A percentile compares a stretch with the other conserved stretches of the same genome.
Conservation (phyloP, 2,329 filamentous ascomycete genomes). For the Epichloe typhina region DNA sequence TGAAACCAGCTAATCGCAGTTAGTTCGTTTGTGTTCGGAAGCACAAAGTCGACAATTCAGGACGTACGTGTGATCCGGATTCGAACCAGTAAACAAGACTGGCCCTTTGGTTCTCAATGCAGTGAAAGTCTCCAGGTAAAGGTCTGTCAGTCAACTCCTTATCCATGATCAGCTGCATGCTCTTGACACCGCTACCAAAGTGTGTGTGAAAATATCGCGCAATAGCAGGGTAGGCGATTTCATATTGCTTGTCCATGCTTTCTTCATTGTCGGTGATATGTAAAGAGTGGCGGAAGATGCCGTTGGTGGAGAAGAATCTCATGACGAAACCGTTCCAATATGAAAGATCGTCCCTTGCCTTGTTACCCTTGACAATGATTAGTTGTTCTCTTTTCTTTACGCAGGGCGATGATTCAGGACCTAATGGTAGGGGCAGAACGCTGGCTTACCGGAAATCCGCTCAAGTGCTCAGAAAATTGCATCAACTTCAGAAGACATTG, state of each 20-base stretch:
- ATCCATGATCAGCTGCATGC: constrained; percentile 76
- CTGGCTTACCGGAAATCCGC: constrained; percentile 38
- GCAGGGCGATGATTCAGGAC: too few species aligned
- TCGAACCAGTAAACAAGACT: constrained; percentile 85
- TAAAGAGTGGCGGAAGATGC: constrained; percentile 64
- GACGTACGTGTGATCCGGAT: constrained; percentile 64
- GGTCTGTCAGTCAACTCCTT: constrained; percentile 42
- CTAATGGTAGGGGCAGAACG: neutral
- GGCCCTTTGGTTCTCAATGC: constrained; percentile 62
- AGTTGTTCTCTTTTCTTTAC: neutral
- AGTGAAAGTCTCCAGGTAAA: constrained; percentile 50
- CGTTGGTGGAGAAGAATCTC: constrained; percentile 66
- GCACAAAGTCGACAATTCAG: neutral
- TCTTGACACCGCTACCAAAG: constrained; percentile 74
- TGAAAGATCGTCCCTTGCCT: constrained; percentile 52
- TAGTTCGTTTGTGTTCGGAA: neutral
- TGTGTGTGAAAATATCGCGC: constrained; percentile 83
- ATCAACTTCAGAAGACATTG: constrained; percentile 46
- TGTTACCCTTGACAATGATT: constrained; percentile 30
- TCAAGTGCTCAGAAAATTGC: constrained; percentile 50
- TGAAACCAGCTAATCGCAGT: constrained; percentile 50
- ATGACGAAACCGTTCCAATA: constrained; percentile 74
- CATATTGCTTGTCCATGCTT: constrained; percentile 62
- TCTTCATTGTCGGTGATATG: constrained; percentile 43
- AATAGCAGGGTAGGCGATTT: constrained; percentile 69